Evolutionary conservation across 345 rosid species (phyloP).

Genomic region (Draba incana): DNA sequence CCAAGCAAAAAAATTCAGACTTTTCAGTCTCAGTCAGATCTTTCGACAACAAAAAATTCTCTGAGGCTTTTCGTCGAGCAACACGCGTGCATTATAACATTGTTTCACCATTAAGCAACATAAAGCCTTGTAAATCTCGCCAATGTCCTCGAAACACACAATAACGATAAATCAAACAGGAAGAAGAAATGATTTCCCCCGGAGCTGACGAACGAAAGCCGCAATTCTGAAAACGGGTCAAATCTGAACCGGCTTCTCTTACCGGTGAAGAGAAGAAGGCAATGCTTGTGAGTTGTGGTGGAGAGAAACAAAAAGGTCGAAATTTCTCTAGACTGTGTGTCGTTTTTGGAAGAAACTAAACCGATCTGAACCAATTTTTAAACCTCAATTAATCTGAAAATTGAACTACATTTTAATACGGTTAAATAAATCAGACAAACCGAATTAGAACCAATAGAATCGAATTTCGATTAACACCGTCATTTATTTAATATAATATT

Average conservation of each 20-base stretch:
- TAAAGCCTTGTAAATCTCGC: neutral
- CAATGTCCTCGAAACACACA: neutral
- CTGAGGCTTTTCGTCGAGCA: conserved; percentile 35
- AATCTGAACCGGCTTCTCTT: conserved; percentile 29
- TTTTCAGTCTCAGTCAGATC: conserved; percentile 16
- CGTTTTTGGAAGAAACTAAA: neutral
- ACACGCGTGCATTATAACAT: conserved; percentile 21
- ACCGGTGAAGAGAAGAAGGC: conserved; percentile 28
- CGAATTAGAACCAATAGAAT: too few relatives aligned
- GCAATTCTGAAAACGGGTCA: neutral
- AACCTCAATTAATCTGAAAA: too few relatives aligned
- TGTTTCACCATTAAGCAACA: conserved; percentile 4
- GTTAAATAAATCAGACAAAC: too few relatives aligned
- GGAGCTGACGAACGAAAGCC: neutral
- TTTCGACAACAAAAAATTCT: neutral
- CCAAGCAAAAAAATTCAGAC: conserved; percentile 14
- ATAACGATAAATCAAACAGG: neutral
- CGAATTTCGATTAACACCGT: too few relatives aligned
- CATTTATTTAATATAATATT: too few relatives aligned
- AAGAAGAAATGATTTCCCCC: neutral
- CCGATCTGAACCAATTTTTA: too few relatives aligned
- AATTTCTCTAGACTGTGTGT: conserved; percentile 4
- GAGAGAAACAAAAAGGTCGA: neutral
- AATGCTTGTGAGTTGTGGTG: neutral
- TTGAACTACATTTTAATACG: too few relatives aligned